phyloP scores from a whole-genome alignment of 2,329 filamentous ascomycete genomes.

The Xylaria sp. region DNA sequence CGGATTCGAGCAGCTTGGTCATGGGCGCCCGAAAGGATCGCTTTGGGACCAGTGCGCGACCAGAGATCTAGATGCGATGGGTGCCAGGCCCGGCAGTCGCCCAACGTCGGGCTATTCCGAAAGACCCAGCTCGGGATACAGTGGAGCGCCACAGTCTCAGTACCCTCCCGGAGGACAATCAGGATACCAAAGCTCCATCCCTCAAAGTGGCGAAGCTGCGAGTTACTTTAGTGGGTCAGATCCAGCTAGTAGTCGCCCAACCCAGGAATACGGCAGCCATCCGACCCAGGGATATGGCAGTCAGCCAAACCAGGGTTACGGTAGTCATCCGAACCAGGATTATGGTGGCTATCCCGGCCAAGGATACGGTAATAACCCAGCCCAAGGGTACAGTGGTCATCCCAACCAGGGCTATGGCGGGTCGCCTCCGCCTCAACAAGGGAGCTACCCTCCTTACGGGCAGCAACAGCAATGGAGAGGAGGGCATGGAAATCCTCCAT shows the following conservation, averaged over 20 bases:
- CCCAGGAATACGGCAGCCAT: background rate
- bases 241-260: background rate
- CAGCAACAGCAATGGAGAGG: constrained; percentile 26
- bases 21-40: constrained; percentile 63
- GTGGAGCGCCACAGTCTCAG: constrained; percentile 13
- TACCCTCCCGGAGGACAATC: constrained; percentile 12
- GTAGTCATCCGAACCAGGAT: background rate
- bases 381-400: background rate
- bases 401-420: constrained; percentile 2
- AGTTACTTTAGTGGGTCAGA: constrained; percentile 21
- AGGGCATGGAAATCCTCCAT: constrained; percentile 25
- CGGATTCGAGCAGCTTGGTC: constrained; percentile 50
- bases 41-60: constrained; percentile 67
- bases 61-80: constrained; percentile 62
- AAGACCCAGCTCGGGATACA: constrained; percentile 36
- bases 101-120: constrained; percentile 42
- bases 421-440: constrained; percentile 20
- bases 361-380: too few relatives aligned
- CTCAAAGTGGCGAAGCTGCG: constrained; percentile 27
- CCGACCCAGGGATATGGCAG: background rate
- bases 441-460: constrained; percentile 28
- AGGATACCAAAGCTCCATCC: constrained; percentile 12
- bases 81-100: constrained; percentile 50
- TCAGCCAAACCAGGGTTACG: background rate
- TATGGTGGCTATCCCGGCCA: background rate